Evolutionary conservation across 2,329 filamentous ascomycete genomes (phyloP).

Genomic region (Dothidotthia symphoricarpi): DNA sequence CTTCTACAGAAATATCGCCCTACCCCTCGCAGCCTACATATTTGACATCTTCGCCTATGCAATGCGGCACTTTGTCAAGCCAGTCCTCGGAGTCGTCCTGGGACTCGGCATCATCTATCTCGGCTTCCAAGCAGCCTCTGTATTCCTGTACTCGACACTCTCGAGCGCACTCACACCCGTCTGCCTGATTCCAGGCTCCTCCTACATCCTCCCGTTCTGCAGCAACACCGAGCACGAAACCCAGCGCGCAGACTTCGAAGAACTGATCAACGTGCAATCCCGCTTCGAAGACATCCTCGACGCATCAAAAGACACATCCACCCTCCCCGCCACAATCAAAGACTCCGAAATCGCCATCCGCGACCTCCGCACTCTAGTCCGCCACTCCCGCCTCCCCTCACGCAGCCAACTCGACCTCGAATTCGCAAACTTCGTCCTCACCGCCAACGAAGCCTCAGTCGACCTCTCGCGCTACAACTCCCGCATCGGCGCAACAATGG

Average conservation of each 20-base stretch:
- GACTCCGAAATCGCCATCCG: conserved; percentile 70
- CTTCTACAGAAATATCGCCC: conserved; percentile 34
- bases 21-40: conserved; percentile 49
- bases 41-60: conserved; percentile 59
- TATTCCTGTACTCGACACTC: conserved; percentile 62
- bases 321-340: conserved; percentile 76
- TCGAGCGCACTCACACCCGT: conserved; percentile 65
- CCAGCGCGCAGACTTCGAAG: conserved; percentile 61
- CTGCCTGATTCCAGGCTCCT: conserved; percentile 66
- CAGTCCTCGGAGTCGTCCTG: conserved; percentile 58
- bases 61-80: conserved; percentile 60
- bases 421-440: conserved; percentile 73
- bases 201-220: conserved; percentile 66
- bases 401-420: conserved; percentile 71
- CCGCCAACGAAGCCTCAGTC: conserved; percentile 61
- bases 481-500: conserved; percentile 70
- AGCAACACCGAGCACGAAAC: conserved; percentile 24
- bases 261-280: conserved; percentile 71
- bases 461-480: conserved; percentile 74
- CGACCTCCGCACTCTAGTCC: conserved; percentile 70
- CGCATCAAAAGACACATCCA: conserved; percentile 62
- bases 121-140: conserved; percentile 54
- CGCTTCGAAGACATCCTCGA: conserved; percentile 74
- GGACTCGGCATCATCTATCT: conserved; percentile 56
- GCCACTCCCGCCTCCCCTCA: conserved; percentile 65